Conservation (phyloP, 441 rosid species). For the Adansonia madagascariensis region DNA sequence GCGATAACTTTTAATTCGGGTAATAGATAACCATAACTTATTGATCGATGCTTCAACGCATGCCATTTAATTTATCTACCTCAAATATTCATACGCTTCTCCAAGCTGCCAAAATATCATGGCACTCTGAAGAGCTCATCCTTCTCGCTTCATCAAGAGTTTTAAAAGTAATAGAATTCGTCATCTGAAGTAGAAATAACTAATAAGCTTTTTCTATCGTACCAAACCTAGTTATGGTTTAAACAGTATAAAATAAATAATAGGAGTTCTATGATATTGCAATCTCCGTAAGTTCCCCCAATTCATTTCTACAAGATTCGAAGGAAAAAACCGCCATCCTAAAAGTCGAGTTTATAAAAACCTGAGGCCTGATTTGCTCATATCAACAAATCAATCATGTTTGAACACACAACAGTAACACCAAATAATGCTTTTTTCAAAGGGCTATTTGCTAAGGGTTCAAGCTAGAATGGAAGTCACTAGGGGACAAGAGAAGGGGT, state of each 20-base stretch:
- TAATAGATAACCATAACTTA: neutral
- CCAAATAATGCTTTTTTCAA: too few relatives aligned
- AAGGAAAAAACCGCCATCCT: neutral
- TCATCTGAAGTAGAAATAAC: neutral
- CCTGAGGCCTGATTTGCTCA: too few relatives aligned
- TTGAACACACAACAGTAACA: too few relatives aligned
- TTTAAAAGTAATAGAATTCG: neutral
- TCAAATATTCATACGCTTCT: neutral
- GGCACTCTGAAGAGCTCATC: neutral
- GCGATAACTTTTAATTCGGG: too few relatives aligned
- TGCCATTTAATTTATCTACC: neutral
- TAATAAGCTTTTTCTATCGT: constrained; percentile 5
- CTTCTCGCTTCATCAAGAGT: neutral
- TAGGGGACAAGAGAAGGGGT: too few relatives aligned
- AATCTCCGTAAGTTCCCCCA: neutral
- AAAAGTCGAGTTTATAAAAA: neutral
- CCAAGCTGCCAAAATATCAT: neutral
- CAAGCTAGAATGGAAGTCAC: too few relatives aligned
- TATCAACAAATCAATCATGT: too few relatives aligned
- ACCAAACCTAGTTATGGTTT: neutral
- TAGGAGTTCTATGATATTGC: neutral
- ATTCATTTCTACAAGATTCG: neutral
- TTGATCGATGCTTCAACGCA: neutral
- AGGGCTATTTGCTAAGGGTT: too few relatives aligned
- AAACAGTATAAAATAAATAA: neutral